These are phyloP conservation scores for Alisma plantagoaquatica DNA, from an alignment of 106 monocot species.

Conservation along the genomic window DNA sequence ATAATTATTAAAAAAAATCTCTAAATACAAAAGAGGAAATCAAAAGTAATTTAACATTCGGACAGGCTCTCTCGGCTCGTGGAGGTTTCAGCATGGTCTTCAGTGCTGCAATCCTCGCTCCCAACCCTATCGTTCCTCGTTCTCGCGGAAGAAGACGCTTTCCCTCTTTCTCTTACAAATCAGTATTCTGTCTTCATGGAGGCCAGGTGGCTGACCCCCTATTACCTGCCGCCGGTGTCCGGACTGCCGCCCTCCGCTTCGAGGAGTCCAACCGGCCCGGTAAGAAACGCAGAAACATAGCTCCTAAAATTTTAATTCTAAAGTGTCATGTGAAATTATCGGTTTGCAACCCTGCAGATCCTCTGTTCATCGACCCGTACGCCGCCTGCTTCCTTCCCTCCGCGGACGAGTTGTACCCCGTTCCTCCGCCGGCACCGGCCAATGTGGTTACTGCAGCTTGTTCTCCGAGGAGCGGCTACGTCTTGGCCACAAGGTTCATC, in stretches of 20 bases:
- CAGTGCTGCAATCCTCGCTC: no score
- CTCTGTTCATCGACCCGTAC: constrained; percentile 84
- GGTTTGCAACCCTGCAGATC: constrained; percentile 31
- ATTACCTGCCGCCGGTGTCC: constrained; percentile 23
- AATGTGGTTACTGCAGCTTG: not conserved
- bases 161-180: no score
- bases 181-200: no score
- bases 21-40: no score
- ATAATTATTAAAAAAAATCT: no score
- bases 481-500: constrained; percentile 61
- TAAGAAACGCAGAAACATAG: not conserved
- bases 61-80: no score
- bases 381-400: constrained; percentile 55
- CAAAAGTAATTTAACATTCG: no score
- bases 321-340: not conserved
- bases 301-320: not conserved
- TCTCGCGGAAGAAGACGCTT: no score
- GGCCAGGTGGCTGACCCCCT: no score
- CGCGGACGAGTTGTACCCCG: not conserved
- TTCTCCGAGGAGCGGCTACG: constrained; percentile 23
- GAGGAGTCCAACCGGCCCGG: constrained; percentile 65
- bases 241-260: constrained; percentile 53
- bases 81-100: no score
- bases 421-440: no score
- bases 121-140: no score